A percentile compares a stretch with the other conserved stretches of the same genome.
phyloP scores from a whole-genome alignment of 1,139 yeast genomes.

The Blastobotrys serpentis region DNA sequence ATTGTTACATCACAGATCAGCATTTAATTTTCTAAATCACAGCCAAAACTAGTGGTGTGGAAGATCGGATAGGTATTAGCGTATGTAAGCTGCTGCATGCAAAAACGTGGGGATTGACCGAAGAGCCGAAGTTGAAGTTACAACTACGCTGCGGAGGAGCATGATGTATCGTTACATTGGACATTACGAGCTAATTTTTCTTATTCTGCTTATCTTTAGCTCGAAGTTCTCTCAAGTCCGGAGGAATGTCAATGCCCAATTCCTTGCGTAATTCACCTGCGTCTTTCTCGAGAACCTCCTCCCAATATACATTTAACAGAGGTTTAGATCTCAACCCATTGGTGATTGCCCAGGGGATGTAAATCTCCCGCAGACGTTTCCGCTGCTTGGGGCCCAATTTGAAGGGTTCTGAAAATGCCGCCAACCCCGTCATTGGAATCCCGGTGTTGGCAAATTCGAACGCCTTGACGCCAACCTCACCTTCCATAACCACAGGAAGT shows the following conservation, averaged over 20 bases:
- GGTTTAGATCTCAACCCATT: constrained; percentile 76
- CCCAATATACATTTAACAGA: constrained; percentile 92
- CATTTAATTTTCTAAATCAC: no score
- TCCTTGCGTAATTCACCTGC: constrained; percentile 67
- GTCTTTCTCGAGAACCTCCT: constrained; percentile 69
- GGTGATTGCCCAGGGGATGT: constrained; percentile 85
- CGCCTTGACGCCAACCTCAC: constrained; percentile 90
- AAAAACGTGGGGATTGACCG: no score
- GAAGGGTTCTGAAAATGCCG: constrained; percentile 84
- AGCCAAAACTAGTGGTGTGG: no score
- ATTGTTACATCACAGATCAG: no score
- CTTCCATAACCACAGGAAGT: constrained; percentile 87
- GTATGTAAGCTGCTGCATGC: no score
- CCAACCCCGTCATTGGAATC: constrained; percentile 93
- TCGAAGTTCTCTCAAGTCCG: constrained; percentile 73
- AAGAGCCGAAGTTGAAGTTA: no score
- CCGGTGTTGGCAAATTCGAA: constrained; percentile 92
- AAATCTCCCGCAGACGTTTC: constrained; percentile 51
- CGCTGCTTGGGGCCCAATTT: constrained; percentile 58
- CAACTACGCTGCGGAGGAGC: no score
- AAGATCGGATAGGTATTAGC: no score
- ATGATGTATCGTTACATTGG: background rate
- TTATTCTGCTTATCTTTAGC: constrained; percentile 25
- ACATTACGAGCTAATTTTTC: background rate
- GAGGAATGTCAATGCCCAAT: constrained; percentile 71